Evolutionary conservation across 2,329 filamentous ascomycete species (phyloP).

Genomic region (Tolypocladium inflatum): DNA sequence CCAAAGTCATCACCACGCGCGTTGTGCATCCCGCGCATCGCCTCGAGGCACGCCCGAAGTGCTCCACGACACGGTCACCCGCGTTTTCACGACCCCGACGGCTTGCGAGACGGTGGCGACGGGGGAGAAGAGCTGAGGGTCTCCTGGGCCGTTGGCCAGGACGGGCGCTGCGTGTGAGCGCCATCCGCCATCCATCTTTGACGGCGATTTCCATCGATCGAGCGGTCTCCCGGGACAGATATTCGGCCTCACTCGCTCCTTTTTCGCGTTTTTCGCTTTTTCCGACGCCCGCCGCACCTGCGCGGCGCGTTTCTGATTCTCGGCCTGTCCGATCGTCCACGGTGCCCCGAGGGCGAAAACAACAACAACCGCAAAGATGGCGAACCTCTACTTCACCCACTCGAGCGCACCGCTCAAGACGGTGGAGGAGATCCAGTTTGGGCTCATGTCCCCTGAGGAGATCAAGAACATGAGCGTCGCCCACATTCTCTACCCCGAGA

Average conservation of each 20-base stretch:
- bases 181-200: slow-evolving; percentile 27
- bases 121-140: slow-evolving; percentile 34
- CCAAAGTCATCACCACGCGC: slow-evolving; percentile 40
- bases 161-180: slow-evolving; percentile 31
- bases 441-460: slow-evolving; percentile 93
- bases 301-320: slow-evolving; percentile 7
- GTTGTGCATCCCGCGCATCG: slow-evolving; percentile 37
- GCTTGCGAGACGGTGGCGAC: slow-evolving; percentile 34
- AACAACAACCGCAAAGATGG: slow-evolving; percentile 52
- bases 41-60: slow-evolving; percentile 15
- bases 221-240: slow-evolving; percentile 13
- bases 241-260: slow-evolving; percentile 10
- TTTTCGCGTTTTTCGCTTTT: slow-evolving; percentile 13
- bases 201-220: slow-evolving; percentile 22
- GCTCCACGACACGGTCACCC: slow-evolving; percentile 21
- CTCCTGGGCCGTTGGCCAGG: slow-evolving; percentile 38
- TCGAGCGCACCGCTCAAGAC: slow-evolving; percentile 94
- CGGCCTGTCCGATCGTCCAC: slow-evolving; percentile 10
- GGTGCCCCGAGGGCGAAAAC: background rate
- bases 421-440: slow-evolving; percentile 98
- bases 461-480: slow-evolving; percentile 98
- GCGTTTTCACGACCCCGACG: slow-evolving; percentile 25
- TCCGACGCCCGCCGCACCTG: slow-evolving; percentile 5
- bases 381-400: slow-evolving; percentile 83
- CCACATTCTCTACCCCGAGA: slow-evolving; percentile 96